Evolutionary conservation across 306 rosid species (phyloP).

Genomic region (Cucurbita pepo): DNA sequence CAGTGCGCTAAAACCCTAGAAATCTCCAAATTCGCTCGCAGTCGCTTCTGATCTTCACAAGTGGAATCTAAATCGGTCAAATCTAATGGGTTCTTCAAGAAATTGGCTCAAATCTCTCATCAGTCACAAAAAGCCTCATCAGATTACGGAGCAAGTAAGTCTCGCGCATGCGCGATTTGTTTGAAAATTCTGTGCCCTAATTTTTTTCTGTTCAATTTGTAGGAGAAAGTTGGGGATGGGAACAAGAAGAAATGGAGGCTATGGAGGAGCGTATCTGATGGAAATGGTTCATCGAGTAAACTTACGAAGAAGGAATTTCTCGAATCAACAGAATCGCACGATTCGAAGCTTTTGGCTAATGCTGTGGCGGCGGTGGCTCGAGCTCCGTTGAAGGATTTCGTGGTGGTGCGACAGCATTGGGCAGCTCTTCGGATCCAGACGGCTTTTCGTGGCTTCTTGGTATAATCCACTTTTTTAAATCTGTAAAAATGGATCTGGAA

Average conservation of each 20-base stretch:
- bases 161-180: too few species aligned
- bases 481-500: background rate
- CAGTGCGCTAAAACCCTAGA: background rate
- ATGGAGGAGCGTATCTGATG: conserved; percentile 65
- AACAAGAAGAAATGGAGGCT: conserved; percentile 71
- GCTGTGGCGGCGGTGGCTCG: conserved; percentile 65
- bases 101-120: conserved; percentile 73
- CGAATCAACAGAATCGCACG: conserved; percentile 12
- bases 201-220: background rate
- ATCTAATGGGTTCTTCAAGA: conserved; percentile 66
- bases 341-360: conserved; percentile 33
- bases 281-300: conserved; percentile 23
- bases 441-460: conserved; percentile 66
- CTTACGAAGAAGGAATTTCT: conserved; percentile 18
- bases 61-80: background rate
- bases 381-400: conserved; percentile 55
- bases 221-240: conserved; percentile 44
- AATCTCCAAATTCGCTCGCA: background rate
- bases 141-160: conserved; percentile 31
- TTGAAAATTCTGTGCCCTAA: background rate
- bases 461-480: background rate
- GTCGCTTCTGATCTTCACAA: background rate
- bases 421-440: conserved; percentile 75
- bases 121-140: conserved; percentile 26
- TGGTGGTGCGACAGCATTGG: conserved; percentile 54